These are phyloP conservation scores for Aciculosporium take DNA, from an alignment of 2,329 filamentous ascomycete genomes.

Conservation along the genomic window DNA sequence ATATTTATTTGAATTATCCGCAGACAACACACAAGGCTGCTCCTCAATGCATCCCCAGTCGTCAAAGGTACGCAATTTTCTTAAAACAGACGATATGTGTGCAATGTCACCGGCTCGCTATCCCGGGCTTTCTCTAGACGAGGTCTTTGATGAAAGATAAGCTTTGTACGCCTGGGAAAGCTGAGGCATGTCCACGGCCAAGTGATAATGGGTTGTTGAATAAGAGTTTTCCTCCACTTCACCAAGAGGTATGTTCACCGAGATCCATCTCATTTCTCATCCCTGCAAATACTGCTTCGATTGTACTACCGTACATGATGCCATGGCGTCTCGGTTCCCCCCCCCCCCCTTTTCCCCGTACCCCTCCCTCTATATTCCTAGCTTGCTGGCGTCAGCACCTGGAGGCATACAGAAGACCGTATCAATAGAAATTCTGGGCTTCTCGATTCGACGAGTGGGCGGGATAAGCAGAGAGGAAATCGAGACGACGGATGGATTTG, in stretches of 20 bases:
- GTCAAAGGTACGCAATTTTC: conserved; percentile 3
- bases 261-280: conserved; percentile 1
- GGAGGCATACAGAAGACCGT: not conserved
- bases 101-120: not conserved
- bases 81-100: not conserved
- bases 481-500: conserved; percentile 4
- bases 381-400: not conserved
- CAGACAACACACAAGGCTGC: not conserved
- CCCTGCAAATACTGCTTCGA: conserved; percentile 2
- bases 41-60: conserved; percentile 5
- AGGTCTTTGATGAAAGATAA: not conserved
- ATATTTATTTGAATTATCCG: not conserved
- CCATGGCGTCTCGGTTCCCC: not conserved
- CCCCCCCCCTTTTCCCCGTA: not conserved
- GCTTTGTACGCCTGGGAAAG: not conserved
- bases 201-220: not conserved
- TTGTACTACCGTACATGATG: not conserved
- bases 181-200: not conserved
- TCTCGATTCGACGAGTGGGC: not conserved
- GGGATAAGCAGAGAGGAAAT: conserved; percentile 1
- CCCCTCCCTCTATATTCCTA: not conserved
- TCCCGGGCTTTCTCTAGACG: not conserved
- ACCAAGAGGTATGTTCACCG: conserved; percentile 5
- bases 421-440: not conserved
- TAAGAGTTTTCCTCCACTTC: conserved; percentile 1